Evolutionary conservation across 108 stramenopile genomes (phyloP).

Genomic region (Nannochloropsis oceanica): DNA sequence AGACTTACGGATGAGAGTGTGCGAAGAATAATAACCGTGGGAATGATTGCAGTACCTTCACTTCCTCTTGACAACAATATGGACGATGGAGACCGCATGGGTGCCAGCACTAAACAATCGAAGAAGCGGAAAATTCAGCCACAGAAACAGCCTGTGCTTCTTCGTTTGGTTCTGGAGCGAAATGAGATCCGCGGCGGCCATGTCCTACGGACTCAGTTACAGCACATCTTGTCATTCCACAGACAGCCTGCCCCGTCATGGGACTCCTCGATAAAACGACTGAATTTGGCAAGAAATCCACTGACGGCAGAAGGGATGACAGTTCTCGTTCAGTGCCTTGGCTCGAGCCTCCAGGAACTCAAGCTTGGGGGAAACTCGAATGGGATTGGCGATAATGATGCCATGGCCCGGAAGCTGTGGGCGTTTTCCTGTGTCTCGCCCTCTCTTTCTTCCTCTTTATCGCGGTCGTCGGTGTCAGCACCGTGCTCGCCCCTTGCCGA

Average conservation of each 20-base stretch:
- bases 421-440: neutral
- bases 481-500: neutral
- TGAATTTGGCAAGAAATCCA: neutral
- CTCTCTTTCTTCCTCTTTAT: too few species aligned
- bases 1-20: neutral
- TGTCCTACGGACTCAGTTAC: neutral
- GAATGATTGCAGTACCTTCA: neutral
- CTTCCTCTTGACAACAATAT: neutral
- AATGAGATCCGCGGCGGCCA: neutral
- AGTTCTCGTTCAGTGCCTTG: neutral
- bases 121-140: too few species aligned
- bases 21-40: neutral
- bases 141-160: neutral
- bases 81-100: neutral
- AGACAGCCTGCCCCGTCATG: neutral
- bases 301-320: neutral
- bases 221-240: neutral
- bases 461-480: too few species aligned
- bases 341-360: neutral
- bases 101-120: too few species aligned
- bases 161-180: neutral
- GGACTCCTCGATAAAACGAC: neutral
- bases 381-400: neutral
- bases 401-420: neutral
- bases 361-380: neutral